Evolutionary conservation across 2,329 filamentous ascomycete species (phyloP), one percentile per base, ranked within the genome.

Genomic region (Trichophyton benhamiae): DNA sequence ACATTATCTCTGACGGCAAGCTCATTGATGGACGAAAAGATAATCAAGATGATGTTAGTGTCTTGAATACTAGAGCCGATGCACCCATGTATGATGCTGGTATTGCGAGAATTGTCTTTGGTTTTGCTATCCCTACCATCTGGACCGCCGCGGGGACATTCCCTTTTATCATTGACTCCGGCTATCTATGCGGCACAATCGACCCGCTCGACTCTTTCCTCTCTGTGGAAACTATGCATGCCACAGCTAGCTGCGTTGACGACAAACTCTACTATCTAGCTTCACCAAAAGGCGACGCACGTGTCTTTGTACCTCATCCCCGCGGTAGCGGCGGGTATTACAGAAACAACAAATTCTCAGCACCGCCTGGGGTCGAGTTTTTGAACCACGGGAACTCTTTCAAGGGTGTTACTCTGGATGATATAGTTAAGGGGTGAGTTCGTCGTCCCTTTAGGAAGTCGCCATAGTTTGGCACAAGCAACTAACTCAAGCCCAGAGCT

Each of bases 281-380:
- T 3, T 60, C 65, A 36, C 63, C 65, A 5, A 49, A 65, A 15
- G 65, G 62, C 22, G 53, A 30, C 25, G 58, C 63, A 20, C 59
- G 41, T 6, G 71, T 68, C 7, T 75, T 65, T 42, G n/a, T 15
- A 2, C 27, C 27, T 57, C 2, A n/a, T 15, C 9, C 8, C 22
- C 8, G 22, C 13, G 8, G 17, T 9, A 25, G 25, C 9, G 22
- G 22, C 15, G n/a, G 22, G 7, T 5, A 53, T 53, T 30, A 13
- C 13, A 30, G 5, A n/a, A 9, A 30, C 22, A 53, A 30, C 22
- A n/a, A 30, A 15, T 33, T 53, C 6, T 53, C 49, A 13, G 27
- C 49, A 2, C 49, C 22, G 3, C 22, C 55, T 8, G 55, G 55
- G 8, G 11, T 58, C 17, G 55, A 41, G 20, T 8, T 15, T 41